Conservation (phyloP, 116 monocot genomes). For the Posidonia oceanica region DNA sequence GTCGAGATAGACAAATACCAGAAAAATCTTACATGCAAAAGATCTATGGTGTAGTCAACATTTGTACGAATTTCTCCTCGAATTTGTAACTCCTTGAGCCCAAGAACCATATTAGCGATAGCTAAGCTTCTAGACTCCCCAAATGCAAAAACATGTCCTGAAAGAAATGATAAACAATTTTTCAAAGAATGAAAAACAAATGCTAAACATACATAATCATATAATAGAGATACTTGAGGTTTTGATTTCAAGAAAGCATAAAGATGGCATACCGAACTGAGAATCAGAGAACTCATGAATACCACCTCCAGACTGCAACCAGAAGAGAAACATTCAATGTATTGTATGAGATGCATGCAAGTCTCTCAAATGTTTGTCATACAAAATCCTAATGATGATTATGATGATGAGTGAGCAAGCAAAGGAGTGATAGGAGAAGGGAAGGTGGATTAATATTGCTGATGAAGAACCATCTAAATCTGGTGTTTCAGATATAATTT, state of each 20-base stretch:
- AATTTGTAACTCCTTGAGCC: constrained; percentile 95
- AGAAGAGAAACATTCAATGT: neutral
- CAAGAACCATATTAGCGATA: constrained; percentile 98
- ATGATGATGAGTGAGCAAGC: no score
- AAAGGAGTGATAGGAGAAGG: no score
- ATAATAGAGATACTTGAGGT: neutral
- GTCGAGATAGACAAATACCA: neutral
- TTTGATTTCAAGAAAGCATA: neutral
- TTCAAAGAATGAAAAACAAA: neutral
- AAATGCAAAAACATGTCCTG: constrained; percentile 99
- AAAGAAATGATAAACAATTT: neutral
- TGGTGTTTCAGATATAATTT: neutral
- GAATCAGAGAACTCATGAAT: constrained; percentile 99
- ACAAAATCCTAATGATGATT: neutral
- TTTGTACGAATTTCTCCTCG: constrained; percentile 97
- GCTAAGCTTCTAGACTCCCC: constrained; percentile 96
- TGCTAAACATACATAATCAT: neutral
- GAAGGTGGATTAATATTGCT: no score
- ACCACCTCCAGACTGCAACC: constrained; percentile 91
- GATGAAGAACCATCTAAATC: no score
- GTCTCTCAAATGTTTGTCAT: neutral
- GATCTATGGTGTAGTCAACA: constrained; percentile 97
- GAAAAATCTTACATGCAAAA: constrained; percentile 63
- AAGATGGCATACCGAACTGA: constrained; percentile 68
- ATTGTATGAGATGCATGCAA: neutral